These are phyloP conservation scores for Ettlia oleoabundans DNA, from an alignment of 139 green algal genomes.

Conservation along the genomic window DNA sequence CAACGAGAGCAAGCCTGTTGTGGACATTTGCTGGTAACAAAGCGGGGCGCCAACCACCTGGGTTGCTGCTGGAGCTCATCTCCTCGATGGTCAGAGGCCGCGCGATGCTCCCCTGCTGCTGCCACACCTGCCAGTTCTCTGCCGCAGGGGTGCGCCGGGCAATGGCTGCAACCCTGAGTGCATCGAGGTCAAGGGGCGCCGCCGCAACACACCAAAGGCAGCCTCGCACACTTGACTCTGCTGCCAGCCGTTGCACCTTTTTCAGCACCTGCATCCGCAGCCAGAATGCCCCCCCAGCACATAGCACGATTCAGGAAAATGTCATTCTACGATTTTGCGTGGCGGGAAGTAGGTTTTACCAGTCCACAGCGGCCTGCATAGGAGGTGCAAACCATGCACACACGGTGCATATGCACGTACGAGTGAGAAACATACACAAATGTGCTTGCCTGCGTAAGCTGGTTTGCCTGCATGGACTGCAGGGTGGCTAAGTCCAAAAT, in stretches of 20 bases:
- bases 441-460: no score
- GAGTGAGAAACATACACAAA: no score
- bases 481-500: constrained; percentile 6
- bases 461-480: background rate
- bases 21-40: background rate
- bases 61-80: background rate
- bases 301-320: no score
- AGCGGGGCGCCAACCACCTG: background rate
- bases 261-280: background rate
- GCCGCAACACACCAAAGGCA: background rate
- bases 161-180: background rate
- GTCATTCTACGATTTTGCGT: no score
- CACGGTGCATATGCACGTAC: no score
- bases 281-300: no score
- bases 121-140: constrained; percentile 10
- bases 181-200: background rate
- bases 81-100: background rate
- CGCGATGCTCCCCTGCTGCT: background rate
- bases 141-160: background rate
- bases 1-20: no score
- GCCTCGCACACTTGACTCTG: background rate
- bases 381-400: no score
- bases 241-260: background rate
- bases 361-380: no score
- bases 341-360: no score